Conservation (phyloP, 2,329 filamentous ascomycete genomes). For the Apiospora sp. region DNA sequence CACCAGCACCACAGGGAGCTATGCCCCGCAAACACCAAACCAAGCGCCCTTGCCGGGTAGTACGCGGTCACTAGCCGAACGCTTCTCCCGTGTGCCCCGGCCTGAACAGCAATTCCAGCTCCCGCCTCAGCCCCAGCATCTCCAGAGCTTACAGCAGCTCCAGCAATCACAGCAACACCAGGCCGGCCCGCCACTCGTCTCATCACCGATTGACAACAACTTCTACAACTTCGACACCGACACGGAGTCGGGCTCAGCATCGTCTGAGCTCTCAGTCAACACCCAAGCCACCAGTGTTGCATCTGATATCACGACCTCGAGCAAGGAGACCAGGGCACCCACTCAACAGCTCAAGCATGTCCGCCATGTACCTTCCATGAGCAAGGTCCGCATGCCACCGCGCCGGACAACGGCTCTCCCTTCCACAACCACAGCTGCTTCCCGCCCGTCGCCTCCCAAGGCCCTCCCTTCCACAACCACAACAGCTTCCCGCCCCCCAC, state of each 20-base stretch:
- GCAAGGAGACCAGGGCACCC: constrained; percentile 29
- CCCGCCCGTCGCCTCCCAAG: not conserved
- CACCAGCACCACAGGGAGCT: not conserved
- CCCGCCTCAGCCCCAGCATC: not conserved
- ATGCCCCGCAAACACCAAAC: not conserved
- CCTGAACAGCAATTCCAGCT: not conserved
- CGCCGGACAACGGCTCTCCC: constrained; percentile 32
- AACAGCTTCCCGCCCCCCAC: not conserved
- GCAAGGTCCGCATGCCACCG: constrained; percentile 43
- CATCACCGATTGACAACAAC: constrained; percentile 34
- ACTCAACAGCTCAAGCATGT: constrained; percentile 40
- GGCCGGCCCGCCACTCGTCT: not conserved
- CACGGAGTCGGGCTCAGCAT: constrained; percentile 47
- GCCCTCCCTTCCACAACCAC: not conserved
- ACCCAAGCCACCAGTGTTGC: constrained; percentile 49
- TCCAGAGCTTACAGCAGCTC: not conserved
- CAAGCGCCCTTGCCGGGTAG: not conserved
- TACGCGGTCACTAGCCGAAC: constrained; percentile 7
- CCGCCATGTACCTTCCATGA: constrained; percentile 38
- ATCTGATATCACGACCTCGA: constrained; percentile 40
- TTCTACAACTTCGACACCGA: constrained; percentile 41
- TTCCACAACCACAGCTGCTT: not conserved
- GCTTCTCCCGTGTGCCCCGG: constrained; percentile 6
- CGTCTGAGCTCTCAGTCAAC: constrained; percentile 47
- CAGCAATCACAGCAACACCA: constrained; percentile 11